Percentiles rank a stretch among this genome's conserved stretches.
Conservation (phyloP, 2,329 filamentous ascomycete species). For the Neopestalotiopsis sp. region DNA sequence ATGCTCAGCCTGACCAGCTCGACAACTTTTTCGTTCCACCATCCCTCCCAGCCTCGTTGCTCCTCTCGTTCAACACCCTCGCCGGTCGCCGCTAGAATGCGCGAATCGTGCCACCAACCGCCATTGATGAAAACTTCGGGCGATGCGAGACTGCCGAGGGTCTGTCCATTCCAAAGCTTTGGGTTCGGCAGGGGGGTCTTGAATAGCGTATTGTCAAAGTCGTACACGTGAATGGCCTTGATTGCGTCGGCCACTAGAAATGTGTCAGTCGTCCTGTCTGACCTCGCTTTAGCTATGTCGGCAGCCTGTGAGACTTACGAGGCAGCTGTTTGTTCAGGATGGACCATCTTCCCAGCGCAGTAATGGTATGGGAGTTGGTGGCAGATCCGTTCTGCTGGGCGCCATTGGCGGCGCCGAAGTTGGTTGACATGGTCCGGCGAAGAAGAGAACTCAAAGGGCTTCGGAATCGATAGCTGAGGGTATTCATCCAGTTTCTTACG, state of each 20-base stretch:
- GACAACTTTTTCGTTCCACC: conserved; percentile 94
- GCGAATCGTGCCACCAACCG: conserved; percentile 96
- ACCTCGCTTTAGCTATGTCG: not conserved
- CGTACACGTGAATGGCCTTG: conserved; percentile 87
- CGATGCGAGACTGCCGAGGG: conserved; percentile 76
- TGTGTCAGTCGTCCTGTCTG: conserved; percentile 19
- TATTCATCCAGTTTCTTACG: conserved; percentile 7
- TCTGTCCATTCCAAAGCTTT: conserved; percentile 81
- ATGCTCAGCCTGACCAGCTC: conserved; percentile 82
- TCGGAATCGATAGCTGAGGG: conserved; percentile 13
- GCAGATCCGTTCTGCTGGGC: conserved; percentile 23
- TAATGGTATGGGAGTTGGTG: conserved; percentile 59
- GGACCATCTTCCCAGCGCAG: conserved; percentile 84
- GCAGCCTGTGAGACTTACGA: not conserved
- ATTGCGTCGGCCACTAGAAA: conserved; percentile 66
- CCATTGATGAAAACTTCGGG: conserved; percentile 80
- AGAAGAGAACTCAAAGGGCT: conserved; percentile 17
- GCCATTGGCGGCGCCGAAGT: conserved; percentile 22
- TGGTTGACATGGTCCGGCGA: conserved; percentile 32
- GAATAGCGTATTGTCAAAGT: conserved; percentile 98
- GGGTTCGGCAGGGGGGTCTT: conserved; percentile 88
- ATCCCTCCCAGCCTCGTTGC: conserved; percentile 82
- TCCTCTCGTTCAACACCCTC: conserved; percentile 84
- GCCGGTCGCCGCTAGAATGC: conserved; percentile 85
- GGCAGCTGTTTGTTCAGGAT: conserved; percentile 75